Percentiles rank a stretch among this genome's conserved stretches.
Conservation (phyloP, 2,329 filamentous ascomycete genomes). For the Magnaporthiopsis rhizophila region DNA sequence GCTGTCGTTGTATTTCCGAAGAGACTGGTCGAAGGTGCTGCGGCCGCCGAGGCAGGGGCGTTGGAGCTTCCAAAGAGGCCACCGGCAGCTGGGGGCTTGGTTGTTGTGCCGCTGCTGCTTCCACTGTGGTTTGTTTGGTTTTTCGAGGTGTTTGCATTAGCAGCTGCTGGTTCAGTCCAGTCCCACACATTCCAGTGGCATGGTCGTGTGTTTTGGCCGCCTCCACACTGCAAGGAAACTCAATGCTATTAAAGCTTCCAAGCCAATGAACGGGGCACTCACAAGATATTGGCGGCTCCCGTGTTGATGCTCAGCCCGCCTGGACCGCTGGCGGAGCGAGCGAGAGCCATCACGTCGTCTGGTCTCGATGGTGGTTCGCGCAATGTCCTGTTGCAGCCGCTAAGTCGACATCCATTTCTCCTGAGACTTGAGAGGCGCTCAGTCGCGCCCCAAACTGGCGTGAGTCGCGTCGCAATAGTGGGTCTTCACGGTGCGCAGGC, state of each 20-base stretch:
- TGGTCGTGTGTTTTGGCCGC: not conserved
- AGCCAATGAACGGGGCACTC: conserved; percentile 18
- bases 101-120: conserved; percentile 11
- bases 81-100: conserved; percentile 12
- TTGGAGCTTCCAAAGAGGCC: conserved; percentile 4
- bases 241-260: not conserved
- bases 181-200: conserved; percentile 3
- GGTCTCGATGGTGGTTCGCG: not conserved
- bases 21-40: conserved; percentile 1
- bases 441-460: not conserved
- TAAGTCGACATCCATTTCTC: not conserved
- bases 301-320: conserved; percentile 58
- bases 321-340: conserved; percentile 51
- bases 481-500: not conserved
- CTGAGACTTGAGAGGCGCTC: not conserved
- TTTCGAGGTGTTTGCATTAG: conserved; percentile 9
- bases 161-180: conserved; percentile 18
- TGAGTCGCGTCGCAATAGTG: conserved; percentile 7
- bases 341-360: conserved; percentile 35
- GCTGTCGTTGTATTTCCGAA: conserved; percentile 7
- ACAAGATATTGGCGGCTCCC: conserved; percentile 50
- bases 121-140: conserved; percentile 10
- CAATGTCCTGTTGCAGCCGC: not conserved
- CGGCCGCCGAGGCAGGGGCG: not conserved
- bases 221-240: not conserved